Conservation (phyloP, 129 eudicot genomes). For the Deinandra increscens region DNA sequence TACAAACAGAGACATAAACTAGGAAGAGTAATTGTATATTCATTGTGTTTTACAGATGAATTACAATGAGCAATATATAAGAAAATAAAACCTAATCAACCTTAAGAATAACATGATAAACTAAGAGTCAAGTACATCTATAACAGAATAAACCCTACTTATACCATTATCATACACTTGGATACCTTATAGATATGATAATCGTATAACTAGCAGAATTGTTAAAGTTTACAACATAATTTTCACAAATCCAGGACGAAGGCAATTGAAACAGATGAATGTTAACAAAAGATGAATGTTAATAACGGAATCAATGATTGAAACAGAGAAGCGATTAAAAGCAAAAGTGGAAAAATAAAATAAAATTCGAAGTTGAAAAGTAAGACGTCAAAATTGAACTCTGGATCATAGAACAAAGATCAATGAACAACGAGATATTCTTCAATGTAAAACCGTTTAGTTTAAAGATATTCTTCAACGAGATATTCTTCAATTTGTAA, state of each 20-base stretch:
- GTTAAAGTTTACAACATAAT: neutral
- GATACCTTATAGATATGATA: too few relatives aligned
- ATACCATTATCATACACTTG: too few relatives aligned
- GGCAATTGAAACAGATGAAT: neutral
- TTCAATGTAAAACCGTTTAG: neutral
- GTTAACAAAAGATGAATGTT: neutral
- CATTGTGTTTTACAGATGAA: too few relatives aligned
- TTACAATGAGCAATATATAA: too few relatives aligned
- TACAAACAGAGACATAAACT: neutral
- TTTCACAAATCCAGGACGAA: conserved; percentile 5
- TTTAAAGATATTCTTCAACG: too few relatives aligned
- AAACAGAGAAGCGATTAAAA: conserved; percentile 2
- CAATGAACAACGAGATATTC: neutral
- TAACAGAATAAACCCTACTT: too few relatives aligned
- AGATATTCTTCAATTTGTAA: neutral
- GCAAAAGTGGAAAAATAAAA: neutral
- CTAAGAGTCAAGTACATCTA: too few relatives aligned
- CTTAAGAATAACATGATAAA: too few relatives aligned
- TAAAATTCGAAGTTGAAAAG: neutral
- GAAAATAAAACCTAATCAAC: too few relatives aligned
- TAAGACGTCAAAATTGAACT: neutral
- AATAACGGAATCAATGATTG: neutral
- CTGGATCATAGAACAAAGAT: too few relatives aligned
- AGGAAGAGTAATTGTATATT: too few relatives aligned
- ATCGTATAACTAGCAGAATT: neutral